Evolutionary conservation across 352 stramenopile species (phyloP).

Genomic region (Phytopythium oedochilum): DNA sequence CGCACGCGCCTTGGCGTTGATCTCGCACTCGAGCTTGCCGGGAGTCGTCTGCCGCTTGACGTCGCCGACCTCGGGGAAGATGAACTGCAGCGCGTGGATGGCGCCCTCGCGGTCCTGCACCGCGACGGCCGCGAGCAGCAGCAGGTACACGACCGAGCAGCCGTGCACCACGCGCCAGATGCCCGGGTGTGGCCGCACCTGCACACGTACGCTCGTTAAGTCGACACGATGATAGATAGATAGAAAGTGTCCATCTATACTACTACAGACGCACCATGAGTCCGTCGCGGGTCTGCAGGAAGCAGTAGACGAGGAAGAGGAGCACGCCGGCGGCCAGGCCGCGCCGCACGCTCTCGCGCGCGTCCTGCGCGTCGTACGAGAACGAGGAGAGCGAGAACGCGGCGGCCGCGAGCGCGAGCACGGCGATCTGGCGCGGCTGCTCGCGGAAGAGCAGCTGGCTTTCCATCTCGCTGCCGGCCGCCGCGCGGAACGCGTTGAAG

Average conservation of each 20-base stretch:
- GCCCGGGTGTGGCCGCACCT: slow-evolving; percentile 62
- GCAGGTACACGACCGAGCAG: slow-evolving; percentile 71
- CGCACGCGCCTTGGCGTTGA: slow-evolving; percentile 38
- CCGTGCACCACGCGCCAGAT: slow-evolving; percentile 80
- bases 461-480: slow-evolving; percentile 50
- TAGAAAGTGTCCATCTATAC: too few relatives aligned
- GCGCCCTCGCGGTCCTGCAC: slow-evolving; percentile 67
- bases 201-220: too few relatives aligned
- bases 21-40: slow-evolving; percentile 49
- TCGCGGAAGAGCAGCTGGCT: slow-evolving; percentile 73
- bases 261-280: slow-evolving; percentile 70
- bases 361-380: slow-evolving; percentile 71
- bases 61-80: slow-evolving; percentile 71
- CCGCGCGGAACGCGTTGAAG: slow-evolving; percentile 63
- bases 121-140: slow-evolving; percentile 59
- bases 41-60: slow-evolving; percentile 21
- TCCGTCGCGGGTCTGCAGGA: slow-evolving; percentile 73
- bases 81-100: slow-evolving; percentile 58
- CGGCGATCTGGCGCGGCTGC: slow-evolving; percentile 72
- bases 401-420: slow-evolving; percentile 48
- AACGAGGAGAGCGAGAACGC: slow-evolving; percentile 82
- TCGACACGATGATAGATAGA: too few relatives aligned
- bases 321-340: slow-evolving; percentile 57
- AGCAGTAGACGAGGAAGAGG: slow-evolving; percentile 85
- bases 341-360: slow-evolving; percentile 57